Evolutionary conservation across 495 filamentous ascomycete genomes (phyloP).

Genomic region (Talaromyces liani): DNA sequence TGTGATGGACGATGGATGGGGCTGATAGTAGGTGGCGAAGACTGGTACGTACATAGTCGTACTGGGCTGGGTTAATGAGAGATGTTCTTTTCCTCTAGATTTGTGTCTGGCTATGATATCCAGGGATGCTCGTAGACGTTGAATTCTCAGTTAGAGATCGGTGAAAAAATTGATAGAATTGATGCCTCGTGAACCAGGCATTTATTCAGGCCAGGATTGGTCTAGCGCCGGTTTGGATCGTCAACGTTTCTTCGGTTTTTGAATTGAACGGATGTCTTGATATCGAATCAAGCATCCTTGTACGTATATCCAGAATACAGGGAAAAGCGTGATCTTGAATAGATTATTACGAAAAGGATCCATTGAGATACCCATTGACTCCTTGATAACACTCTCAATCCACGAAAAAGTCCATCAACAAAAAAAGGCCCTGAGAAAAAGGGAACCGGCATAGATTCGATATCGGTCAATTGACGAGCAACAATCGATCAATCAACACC

Average conservation of each 20-base stretch:
- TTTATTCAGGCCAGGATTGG: not conserved
- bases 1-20: not conserved
- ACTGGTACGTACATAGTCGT: not conserved
- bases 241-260: not conserved
- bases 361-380: too few relatives aligned
- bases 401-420: too few relatives aligned
- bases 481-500: not conserved
- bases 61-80: not conserved
- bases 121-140: not conserved
- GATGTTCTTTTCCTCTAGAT: not conserved
- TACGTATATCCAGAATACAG: too few relatives aligned
- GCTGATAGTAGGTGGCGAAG: not conserved
- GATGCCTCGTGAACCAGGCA: not conserved
- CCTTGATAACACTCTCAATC: too few relatives aligned
- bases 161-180: not conserved
- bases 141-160: not conserved
- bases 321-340: too few relatives aligned
- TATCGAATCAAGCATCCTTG: not conserved
- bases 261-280: not conserved
- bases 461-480: too few relatives aligned
- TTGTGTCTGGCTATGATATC: not conserved
- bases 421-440: too few relatives aligned
- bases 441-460: too few relatives aligned
- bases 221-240: not conserved
- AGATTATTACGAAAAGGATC: too few relatives aligned